Conservation (phyloP, 176 grass and related monocot genomes). For the Olyra latifolia region DNA sequence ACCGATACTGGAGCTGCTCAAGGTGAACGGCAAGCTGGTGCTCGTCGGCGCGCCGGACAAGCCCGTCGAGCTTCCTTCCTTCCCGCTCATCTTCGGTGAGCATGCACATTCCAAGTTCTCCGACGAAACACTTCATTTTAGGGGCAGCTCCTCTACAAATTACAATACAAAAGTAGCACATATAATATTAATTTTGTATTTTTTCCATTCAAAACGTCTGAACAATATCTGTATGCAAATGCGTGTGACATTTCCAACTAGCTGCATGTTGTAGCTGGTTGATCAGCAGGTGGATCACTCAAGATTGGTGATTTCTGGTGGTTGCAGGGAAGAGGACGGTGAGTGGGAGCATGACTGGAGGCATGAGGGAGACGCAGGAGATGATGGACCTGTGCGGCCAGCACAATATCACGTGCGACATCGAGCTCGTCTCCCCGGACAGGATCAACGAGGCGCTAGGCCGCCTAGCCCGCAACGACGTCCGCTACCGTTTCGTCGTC, state of each 20-base stretch:
- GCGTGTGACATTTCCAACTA: neutral
- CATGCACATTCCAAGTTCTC: neutral
- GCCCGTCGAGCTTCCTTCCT: slow-evolving; percentile 79
- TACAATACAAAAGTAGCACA: too few relatives aligned
- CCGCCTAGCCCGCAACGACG: slow-evolving; percentile 70
- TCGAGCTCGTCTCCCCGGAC: slow-evolving; percentile 62
- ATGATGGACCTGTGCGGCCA: slow-evolving; percentile 75
- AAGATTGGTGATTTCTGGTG: neutral
- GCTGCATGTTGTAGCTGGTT: neutral
- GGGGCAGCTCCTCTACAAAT: neutral
- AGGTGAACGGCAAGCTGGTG: slow-evolving; percentile 65
- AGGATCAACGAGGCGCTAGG: slow-evolving; percentile 59
- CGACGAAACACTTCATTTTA: neutral
- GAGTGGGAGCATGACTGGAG: slow-evolving; percentile 76
- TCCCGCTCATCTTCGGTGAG: slow-evolving; percentile 89
- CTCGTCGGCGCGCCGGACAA: slow-evolving; percentile 76
- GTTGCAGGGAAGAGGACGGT: slow-evolving; percentile 62
- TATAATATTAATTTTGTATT: neutral
- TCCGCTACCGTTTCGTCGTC: slow-evolving; percentile 85
- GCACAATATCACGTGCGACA: slow-evolving; percentile 66
- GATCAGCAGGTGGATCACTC: too few relatives aligned
- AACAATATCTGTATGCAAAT: neutral
- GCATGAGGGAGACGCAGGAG: slow-evolving; percentile 87
- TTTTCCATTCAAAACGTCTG: neutral
- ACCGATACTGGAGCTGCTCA: slow-evolving; percentile 72